Percentiles rank a stretch among this genome's conserved stretches.
phyloP scores from a whole-genome alignment of 345 rosid genomes.

The Rhodamnia rubescens region DNA sequence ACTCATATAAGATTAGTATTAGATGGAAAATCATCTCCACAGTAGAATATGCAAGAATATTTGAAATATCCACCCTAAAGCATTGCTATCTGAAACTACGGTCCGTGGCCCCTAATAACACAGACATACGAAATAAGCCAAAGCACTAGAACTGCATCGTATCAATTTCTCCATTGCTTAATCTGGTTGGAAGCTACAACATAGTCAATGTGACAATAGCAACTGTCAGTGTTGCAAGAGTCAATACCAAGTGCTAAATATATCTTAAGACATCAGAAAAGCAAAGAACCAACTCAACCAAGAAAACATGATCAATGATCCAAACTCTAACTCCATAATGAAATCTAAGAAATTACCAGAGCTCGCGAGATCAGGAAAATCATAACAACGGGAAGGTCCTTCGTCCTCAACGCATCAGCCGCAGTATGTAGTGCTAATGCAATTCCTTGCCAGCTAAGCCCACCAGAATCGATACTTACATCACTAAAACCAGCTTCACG shows the following conservation, averaged over 20 bases:
- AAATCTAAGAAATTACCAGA: constrained; percentile 29
- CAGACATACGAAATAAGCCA: background rate
- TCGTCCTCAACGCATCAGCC: constrained; percentile 86
- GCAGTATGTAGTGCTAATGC: constrained; percentile 85
- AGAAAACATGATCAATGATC: background rate
- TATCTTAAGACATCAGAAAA: background rate
- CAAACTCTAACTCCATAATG: background rate
- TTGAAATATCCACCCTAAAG: background rate
- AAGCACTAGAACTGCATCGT: background rate
- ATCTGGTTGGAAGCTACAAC: background rate
- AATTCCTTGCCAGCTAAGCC: constrained; percentile 92
- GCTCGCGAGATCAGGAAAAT: constrained; percentile 95
- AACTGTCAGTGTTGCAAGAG: background rate
- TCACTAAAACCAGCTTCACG: constrained; percentile 54
- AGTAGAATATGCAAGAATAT: background rate
- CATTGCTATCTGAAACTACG: background rate
- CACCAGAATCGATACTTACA: constrained; percentile 62
- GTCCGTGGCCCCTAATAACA: background rate
- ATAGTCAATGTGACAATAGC: background rate
- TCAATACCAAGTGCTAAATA: background rate
- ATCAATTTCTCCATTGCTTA: background rate
- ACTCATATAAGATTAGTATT: background rate
- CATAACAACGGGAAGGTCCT: constrained; percentile 96
- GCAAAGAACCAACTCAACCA: background rate
- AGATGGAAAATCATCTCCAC: background rate